These are phyloP conservation scores for Pestalotiopsis fici DNA, from an alignment of 2,329 filamentous ascomycete genomes.

Conservation along the genomic window DNA sequence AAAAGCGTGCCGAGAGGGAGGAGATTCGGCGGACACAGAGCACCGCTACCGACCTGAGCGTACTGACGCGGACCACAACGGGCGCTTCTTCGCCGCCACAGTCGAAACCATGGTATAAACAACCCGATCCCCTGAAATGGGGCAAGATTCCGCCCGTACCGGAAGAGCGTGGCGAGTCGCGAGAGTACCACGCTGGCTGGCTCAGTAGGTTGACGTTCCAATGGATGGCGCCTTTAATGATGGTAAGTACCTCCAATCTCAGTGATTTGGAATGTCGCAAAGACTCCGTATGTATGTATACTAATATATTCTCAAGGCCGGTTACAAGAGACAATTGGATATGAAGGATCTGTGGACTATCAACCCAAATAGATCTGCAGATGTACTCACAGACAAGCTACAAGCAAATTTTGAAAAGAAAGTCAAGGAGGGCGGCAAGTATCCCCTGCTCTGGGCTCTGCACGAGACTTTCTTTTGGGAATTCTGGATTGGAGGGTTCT, in stretches of 20 bases:
- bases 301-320: conserved; percentile 51
- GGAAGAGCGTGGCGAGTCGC: conserved; percentile 53
- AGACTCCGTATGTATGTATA: not conserved
- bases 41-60: conserved; percentile 55
- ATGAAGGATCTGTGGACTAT: conserved; percentile 85
- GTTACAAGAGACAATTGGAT: conserved; percentile 83
- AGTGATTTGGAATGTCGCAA: not conserved
- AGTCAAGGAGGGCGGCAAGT: conserved; percentile 66
- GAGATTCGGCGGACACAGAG: conserved; percentile 48
- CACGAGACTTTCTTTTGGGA: conserved; percentile 85
- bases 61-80: conserved; percentile 43
- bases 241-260: conserved; percentile 44
- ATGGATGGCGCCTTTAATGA: conserved; percentile 91
- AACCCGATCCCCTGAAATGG: conserved; percentile 63
- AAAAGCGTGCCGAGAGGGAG: conserved; percentile 27
- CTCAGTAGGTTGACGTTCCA: conserved; percentile 79
- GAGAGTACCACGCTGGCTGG: conserved; percentile 73
- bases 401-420: conserved; percentile 69
- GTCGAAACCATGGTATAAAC: conserved; percentile 64
- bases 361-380: conserved; percentile 76
- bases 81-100: conserved; percentile 26
- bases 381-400: conserved; percentile 67
- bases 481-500: conserved; percentile 81
- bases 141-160: conserved; percentile 57
- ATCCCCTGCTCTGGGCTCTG: conserved; percentile 77